Conservation (phyloP, 148 eudicot genomes). For the Rhododendron ferrugineum region DNA sequence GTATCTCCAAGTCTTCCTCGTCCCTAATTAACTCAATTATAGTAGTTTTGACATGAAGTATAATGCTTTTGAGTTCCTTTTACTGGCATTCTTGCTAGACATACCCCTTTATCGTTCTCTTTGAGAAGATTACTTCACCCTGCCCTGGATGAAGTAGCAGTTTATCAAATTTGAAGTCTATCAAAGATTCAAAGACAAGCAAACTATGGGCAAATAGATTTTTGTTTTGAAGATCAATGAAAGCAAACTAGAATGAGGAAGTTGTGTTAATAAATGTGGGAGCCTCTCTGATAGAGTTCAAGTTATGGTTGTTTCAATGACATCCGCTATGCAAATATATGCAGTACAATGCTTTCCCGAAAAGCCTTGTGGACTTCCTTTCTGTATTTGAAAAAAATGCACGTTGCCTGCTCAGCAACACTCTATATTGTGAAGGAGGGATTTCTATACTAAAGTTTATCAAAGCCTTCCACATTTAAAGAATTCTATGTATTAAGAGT, state of each 20-base stretch:
- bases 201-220: background rate
- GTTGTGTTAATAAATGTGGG: background rate
- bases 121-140: background rate
- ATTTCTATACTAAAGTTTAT: background rate
- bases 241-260: background rate
- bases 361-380: background rate
- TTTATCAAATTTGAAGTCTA: background rate
- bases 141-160: background rate
- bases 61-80: background rate
- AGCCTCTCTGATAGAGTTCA: background rate
- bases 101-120: background rate
- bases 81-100: background rate
- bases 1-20: constrained; percentile 19
- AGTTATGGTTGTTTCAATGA: background rate
- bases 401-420: background rate
- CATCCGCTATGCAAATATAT: background rate
- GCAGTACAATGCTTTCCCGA: background rate
- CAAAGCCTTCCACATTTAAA: background rate
- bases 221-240: background rate
- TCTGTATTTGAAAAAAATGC: background rate
- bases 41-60: background rate
- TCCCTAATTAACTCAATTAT: background rate
- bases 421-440: background rate
- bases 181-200: background rate
- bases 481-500: background rate